Conservation (phyloP, 768 basidiomycete species). For the Gyrodon lividus region DNA sequence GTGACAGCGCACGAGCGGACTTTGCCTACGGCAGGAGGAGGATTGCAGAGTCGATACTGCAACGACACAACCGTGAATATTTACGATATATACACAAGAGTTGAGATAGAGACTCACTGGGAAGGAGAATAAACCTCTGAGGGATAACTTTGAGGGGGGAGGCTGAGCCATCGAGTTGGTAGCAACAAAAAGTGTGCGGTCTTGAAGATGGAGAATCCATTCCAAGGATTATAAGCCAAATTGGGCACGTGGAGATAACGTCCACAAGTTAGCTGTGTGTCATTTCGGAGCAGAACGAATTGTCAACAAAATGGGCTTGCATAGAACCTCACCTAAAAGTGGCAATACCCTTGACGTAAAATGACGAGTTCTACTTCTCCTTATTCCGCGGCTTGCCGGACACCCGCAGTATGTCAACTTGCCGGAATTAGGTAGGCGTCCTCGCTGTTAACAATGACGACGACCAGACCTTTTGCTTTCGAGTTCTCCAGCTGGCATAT, state of each 20-base stretch:
- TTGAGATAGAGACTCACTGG: constrained; percentile 33
- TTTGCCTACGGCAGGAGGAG: constrained; percentile 65
- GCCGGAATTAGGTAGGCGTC: neutral
- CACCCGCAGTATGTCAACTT: neutral
- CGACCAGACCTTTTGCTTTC: neutral
- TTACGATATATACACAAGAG: too few species aligned
- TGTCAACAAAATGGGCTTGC: neutral
- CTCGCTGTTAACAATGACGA: neutral
- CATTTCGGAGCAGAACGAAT: neutral
- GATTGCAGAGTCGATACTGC: constrained; percentile 58
- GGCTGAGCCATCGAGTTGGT: constrained; percentile 25
- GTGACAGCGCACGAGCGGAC: constrained; percentile 69
- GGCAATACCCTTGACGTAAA: neutral
- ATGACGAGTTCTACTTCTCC: neutral
- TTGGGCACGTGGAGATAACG: neutral
- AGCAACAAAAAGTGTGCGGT: neutral
- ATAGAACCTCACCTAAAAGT: neutral
- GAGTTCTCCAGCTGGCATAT: neutral
- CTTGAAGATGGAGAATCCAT: constrained; percentile 5
- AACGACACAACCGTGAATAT: too few species aligned
- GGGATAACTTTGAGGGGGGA: constrained; percentile 31
- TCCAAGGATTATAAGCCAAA: neutral
- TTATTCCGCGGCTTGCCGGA: neutral
- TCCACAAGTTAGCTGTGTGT: neutral
- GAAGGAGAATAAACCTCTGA: constrained; percentile 35